Base-by-base conservation (phyloP, 2,329 filamentous ascomycete species). In the Xylogone sp. region DNA sequence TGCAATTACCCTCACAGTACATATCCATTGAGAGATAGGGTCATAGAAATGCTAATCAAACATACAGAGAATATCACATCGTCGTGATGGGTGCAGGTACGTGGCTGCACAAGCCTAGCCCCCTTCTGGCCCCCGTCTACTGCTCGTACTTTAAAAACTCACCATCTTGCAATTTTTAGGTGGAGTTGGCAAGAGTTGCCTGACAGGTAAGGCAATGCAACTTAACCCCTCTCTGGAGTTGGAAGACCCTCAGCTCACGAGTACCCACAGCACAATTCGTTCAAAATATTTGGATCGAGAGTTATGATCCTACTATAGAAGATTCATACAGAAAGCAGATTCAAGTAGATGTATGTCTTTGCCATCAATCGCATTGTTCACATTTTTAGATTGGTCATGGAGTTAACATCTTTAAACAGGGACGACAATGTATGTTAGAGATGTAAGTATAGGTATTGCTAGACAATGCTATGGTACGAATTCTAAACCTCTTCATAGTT, bases 201-300 rank as follows among this genome's bases (percentile, higher is more conserved):
- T 88, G 59, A 88, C 86, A 65, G 84, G 84, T 87, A 78, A 65
- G 69, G 60, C 56, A 39, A 18, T 21, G 39, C 43, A 31, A n/a
- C 54, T 50, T 45, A 46, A 53, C 43, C 49, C 24, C 21, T 52
- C 66, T 44, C 46, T 52, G 50, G 45, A 58, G 5, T 27, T 6
- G 24, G 24, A 27, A 10, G 10, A 27, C 24, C 24, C 24, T 27
- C 10, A 10, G 24, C 31, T 20, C 34, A 39, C 34, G n/a, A 39
- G 34, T 9, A 18, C n/a, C 29, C 16, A 39, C 63, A 84, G 85
- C 86, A 54, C 85, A 88, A 77, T 89, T 88, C 63, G 85, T 88
- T 46, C 85, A 87, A 65, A 87, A 87, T 71, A 81, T 88, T 21
- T 88, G 86, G 83, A 88, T 89, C 64, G 85, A 89, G 65, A 78